Evolutionary conservation across 805 yeast genomes (phyloP).

Genomic region (Kuraishia molischiana): DNA sequence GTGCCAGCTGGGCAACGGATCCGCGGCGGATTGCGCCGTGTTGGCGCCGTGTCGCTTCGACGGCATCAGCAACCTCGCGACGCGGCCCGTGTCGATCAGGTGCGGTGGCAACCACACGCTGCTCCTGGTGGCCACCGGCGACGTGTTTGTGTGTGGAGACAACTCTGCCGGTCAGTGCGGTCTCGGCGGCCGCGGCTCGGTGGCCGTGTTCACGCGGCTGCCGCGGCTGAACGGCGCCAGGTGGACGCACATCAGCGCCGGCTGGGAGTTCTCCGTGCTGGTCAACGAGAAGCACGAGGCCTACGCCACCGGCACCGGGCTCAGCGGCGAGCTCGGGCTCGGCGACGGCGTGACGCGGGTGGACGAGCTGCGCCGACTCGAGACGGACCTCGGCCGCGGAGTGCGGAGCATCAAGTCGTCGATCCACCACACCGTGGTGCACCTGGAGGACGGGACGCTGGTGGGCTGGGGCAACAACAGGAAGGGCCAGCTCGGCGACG

Average conservation of each 20-base stretch:
- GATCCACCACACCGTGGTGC: constrained; percentile 33
- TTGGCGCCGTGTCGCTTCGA: constrained; percentile 12
- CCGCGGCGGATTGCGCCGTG: constrained; percentile 36
- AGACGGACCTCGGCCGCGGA: constrained; percentile 1
- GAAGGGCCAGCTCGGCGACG: constrained; percentile 34
- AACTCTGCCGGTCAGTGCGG: constrained; percentile 49
- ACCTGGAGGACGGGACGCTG: constrained; percentile 28
- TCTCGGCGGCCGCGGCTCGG: neutral
- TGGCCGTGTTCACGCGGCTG: neutral
- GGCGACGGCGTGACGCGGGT: constrained; percentile 16
- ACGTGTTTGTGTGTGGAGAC: constrained; percentile 49
- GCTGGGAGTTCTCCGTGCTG: constrained; percentile 70
- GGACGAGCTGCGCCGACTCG: neutral
- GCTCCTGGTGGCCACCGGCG: constrained; percentile 42
- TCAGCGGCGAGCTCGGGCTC: constrained; percentile 66
- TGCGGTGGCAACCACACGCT: constrained; percentile 89
- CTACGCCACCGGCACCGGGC: constrained; percentile 52
- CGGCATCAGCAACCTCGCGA: neutral
- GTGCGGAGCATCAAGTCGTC: constrained; percentile 22
- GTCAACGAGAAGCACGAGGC: constrained; percentile 30
- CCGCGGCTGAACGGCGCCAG: constrained; percentile 7
- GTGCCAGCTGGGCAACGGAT: constrained; percentile 58
- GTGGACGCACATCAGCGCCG: constrained; percentile 50
- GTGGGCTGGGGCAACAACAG: constrained; percentile 66
- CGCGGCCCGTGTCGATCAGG: constrained; percentile 32